Base-by-base conservation (phyloP, 352 stramenopile genomes). In the Globisporangium polare region DNA sequence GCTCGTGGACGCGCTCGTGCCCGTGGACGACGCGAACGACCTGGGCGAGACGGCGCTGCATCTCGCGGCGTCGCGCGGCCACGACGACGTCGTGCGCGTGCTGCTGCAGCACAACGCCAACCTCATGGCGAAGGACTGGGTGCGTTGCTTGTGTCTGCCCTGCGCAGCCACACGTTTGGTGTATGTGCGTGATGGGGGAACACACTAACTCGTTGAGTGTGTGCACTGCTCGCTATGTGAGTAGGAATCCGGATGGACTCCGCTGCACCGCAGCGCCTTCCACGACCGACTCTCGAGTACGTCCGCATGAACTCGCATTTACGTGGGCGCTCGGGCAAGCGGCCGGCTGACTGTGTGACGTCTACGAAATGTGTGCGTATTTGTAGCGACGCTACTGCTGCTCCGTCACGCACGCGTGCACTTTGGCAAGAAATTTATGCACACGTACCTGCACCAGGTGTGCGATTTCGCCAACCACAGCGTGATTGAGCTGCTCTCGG, bases 231-330 rank as follows among this genome's bases (percentile, higher is more conserved):
- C n/a, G n/a, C n/a, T n/a, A n/a, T n/a, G 39, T 42, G 54, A 56
- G 29, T 46, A 94, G 83, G 85, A 94, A 69, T 94, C 85, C 53
- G 81, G 85, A 31, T 94, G 84, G 78, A 92, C 85, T 24, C 76
- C 85, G 20, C 60, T 94, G 58, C 85, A 94, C 60, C 83, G 83
- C 39, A 89, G 78, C 68, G 52, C 89, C 12, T 89, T 90, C 50
- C 67, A 90, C 26, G 73, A 80, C 31, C 80, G 79, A 58, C 67
- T 94, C 31, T 78, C 78, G 46, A 89, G 81, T 92, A 71, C 63
- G 77, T 80, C 20, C 27, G 18, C 26, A 39, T 17, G 29, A 33
- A 33, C 29, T 55, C 13, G 0, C 6, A 24, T 24, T 5, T 26
- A 37, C 12, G 8, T 27, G 20, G 15, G 17, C 3, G 10, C 7